Percentiles rank a stretch among this genome's conserved stretches.
These are phyloP conservation scores for Puccinia novopanici DNA, from an alignment of 1,284 basidiomycete species.

Conservation along the genomic window DNA sequence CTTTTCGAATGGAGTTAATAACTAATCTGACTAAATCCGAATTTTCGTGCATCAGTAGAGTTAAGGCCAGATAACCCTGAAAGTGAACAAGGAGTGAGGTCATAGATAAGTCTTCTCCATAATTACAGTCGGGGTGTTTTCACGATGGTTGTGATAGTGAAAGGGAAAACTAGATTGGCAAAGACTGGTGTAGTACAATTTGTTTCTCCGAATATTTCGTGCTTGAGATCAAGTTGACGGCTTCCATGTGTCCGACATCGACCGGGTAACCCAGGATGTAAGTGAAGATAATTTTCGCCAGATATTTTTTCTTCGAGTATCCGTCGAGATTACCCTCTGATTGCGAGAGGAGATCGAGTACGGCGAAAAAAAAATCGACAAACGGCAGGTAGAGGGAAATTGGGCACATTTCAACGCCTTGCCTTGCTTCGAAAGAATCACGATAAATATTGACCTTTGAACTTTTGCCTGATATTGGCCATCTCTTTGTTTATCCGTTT, in stretches of 20 bases:
- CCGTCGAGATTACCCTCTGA: slow-evolving; percentile 93
- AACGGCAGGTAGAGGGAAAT: background rate
- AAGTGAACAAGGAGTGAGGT: background rate
- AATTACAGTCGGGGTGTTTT: background rate
- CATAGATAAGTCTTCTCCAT: slow-evolving; percentile 10
- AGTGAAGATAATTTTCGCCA: slow-evolving; percentile 91
- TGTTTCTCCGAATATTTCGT: slow-evolving; percentile 98
- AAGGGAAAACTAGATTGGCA: background rate
- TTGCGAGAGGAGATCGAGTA: slow-evolving; percentile 26
- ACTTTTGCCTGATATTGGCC: slow-evolving; percentile 98
- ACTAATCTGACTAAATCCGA: slow-evolving; percentile 93
- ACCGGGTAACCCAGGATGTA: slow-evolving; percentile 99
- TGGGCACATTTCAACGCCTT: background rate
- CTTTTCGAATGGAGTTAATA: slow-evolving; percentile 96
- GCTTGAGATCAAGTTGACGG: slow-evolving; percentile 94
- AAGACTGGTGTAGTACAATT: slow-evolving; percentile 69
- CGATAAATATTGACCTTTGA: slow-evolving; percentile 70
- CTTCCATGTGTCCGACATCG: slow-evolving; percentile 98
- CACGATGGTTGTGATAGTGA: background rate
- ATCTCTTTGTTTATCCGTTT: slow-evolving; percentile 99
- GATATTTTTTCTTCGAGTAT: slow-evolving; percentile 97
- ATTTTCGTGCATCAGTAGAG: slow-evolving; percentile 96
- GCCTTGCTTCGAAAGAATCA: slow-evolving; percentile 1
- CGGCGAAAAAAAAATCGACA: slow-evolving; percentile 6
- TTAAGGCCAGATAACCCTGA: slow-evolving; percentile 94